Evolutionary conservation across 345 rosid species (phyloP).

Genomic region (Euphorbia peplus): DNA sequence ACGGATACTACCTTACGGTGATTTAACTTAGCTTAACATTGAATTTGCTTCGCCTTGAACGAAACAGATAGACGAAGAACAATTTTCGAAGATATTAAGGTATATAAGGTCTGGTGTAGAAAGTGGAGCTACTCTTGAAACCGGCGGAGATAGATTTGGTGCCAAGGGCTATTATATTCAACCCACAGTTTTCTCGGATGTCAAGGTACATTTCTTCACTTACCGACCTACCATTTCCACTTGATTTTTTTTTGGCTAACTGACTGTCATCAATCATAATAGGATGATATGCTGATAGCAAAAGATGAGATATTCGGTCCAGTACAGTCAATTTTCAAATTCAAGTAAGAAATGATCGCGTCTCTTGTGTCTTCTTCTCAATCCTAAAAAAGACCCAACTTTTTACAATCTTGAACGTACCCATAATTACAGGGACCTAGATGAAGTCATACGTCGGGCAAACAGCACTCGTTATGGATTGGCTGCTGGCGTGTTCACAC

Average conservation of each 20-base stretch:
- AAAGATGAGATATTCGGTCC: conserved; percentile 95
- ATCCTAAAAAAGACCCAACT: background rate
- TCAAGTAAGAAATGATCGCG: conserved; percentile 52
- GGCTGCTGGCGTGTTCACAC: conserved; percentile 87
- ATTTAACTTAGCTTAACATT: background rate
- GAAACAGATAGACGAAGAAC: conserved; percentile 64
- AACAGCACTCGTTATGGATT: conserved; percentile 59
- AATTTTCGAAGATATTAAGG: conserved; percentile 63
- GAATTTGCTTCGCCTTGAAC: background rate
- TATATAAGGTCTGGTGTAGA: conserved; percentile 72
- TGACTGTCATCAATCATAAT: conserved; percentile 2
- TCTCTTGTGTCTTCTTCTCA: background rate
- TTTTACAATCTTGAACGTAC: background rate
- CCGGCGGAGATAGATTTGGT: conserved; percentile 81
- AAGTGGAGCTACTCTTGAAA: conserved; percentile 80
- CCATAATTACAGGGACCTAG: conserved; percentile 47
- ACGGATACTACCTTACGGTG: background rate
- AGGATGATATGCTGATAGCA: conserved; percentile 95
- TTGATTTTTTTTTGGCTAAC: background rate
- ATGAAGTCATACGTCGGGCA: conserved; percentile 67
- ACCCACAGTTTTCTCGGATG: conserved; percentile 97
- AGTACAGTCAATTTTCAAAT: conserved; percentile 81
- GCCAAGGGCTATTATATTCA: conserved; percentile 71
- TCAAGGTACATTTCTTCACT: conserved; percentile 42
- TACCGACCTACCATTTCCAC: background rate